A percentile compares a stretch with the other conserved stretches of the same genome.
Evolutionary conservation across 2,329 filamentous ascomycete species (phyloP).

Genomic region (Pseudocercospora crystallina): DNA sequence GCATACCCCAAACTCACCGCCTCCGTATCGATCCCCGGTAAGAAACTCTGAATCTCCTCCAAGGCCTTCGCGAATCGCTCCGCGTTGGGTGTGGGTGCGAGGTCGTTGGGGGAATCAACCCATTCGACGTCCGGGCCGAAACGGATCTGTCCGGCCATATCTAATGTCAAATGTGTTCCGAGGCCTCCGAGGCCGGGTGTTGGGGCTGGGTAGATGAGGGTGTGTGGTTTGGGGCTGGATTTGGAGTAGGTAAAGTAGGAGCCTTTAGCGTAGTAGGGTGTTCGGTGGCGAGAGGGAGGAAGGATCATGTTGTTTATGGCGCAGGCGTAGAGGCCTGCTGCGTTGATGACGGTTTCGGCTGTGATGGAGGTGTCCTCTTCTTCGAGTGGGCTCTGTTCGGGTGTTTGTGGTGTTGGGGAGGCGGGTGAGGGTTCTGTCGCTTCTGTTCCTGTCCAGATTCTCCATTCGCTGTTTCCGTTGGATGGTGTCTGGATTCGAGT

Average conservation of each 20-base stretch:
- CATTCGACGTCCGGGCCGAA: constrained; percentile 97
- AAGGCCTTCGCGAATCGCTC: constrained; percentile 66
- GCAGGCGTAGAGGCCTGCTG: constrained; percentile 77
- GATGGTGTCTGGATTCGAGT: constrained; percentile 53
- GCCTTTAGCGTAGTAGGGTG: constrained; percentile 84
- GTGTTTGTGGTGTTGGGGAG: constrained; percentile 24
- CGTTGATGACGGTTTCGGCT: constrained; percentile 76
- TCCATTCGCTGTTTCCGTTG: constrained; percentile 64
- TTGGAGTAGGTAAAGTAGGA: constrained; percentile 86
- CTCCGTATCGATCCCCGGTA: constrained; percentile 68
- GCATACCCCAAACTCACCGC: constrained; percentile 80
- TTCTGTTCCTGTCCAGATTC: constrained; percentile 53
- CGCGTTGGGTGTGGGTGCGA: constrained; percentile 61
- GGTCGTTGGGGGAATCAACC: constrained; percentile 69
- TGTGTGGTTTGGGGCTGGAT: constrained; percentile 63
- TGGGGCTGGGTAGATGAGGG: constrained; percentile 85
- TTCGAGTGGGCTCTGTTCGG: constrained; percentile 34
- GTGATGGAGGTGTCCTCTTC: constrained; percentile 58
- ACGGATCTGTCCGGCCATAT: constrained; percentile 77
- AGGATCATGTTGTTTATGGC: constrained; percentile 80
- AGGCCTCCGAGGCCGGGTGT: constrained; percentile 78
- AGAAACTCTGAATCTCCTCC: constrained; percentile 72
- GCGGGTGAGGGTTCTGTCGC: constrained; percentile 24
- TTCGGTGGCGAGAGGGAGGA: constrained; percentile 54
- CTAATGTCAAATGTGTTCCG: constrained; percentile 90